phyloP scores from a whole-genome alignment of 805 yeast genomes.

The Sungouiella thailandica region DNA sequence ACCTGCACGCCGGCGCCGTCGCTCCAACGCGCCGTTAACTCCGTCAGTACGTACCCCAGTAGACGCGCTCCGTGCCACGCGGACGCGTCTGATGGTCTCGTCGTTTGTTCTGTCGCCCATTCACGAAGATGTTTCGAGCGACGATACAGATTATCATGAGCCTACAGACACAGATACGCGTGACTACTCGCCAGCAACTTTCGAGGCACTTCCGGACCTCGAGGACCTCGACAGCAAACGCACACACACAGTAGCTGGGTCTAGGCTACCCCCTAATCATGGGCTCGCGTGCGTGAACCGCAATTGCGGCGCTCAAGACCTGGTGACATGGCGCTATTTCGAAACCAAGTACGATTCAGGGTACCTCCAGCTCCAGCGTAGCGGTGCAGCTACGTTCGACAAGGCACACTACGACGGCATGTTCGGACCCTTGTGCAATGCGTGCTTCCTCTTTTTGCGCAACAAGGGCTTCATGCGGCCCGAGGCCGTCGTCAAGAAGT shows the following conservation, averaged over 20 bases:
- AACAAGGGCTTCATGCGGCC: slow-evolving; percentile 44
- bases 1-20: slow-evolving; percentile 22
- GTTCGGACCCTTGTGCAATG: slow-evolving; percentile 45
- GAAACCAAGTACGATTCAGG: slow-evolving; percentile 34
- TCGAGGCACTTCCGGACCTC: slow-evolving; percentile 39
- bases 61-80: slow-evolving; percentile 28
- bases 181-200: slow-evolving; percentile 18
- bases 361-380: slow-evolving; percentile 33
- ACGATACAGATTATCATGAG: slow-evolving; percentile 35
- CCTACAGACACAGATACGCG: slow-evolving; percentile 18
- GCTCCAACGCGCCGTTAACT: slow-evolving; percentile 14
- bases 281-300: slow-evolving; percentile 37
- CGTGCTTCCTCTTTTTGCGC: slow-evolving; percentile 39
- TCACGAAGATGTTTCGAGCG: slow-evolving; percentile 34
- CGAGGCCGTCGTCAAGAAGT: slow-evolving; percentile 41
- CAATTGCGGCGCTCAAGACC: slow-evolving; percentile 34
- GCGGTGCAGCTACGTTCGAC: slow-evolving; percentile 35
- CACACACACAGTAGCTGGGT: slow-evolving; percentile 36
- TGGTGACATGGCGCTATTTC: slow-evolving; percentile 42
- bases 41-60: slow-evolving; percentile 11
- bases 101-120: slow-evolving; percentile 42
- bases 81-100: slow-evolving; percentile 41
- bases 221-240: slow-evolving; percentile 41
- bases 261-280: slow-evolving; percentile 35
- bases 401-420: slow-evolving; percentile 40